Conservation (phyloP, 1,139 yeast genomes). For the Groenewaldozyma auringiensis region DNA sequence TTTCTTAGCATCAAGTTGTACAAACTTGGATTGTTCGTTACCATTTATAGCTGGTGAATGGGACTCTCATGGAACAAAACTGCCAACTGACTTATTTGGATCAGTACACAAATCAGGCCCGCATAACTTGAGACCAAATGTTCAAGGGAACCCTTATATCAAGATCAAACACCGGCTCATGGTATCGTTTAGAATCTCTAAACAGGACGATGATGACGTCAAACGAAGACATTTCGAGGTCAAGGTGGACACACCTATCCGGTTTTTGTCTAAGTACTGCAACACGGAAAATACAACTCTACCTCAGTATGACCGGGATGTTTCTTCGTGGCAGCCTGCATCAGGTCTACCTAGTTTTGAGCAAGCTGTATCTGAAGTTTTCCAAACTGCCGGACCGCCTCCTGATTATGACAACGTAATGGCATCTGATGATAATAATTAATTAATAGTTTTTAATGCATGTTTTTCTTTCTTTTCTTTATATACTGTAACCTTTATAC, state of each 20-base stretch:
- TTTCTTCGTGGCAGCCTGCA: neutral
- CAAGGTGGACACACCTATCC: conserved; percentile 78
- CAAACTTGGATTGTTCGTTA: neutral
- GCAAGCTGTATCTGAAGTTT: neutral
- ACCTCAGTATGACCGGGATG: conserved; percentile 46
- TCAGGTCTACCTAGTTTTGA: conserved; percentile 1
- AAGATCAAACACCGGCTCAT: conserved; percentile 71
- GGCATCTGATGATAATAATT: neutral
- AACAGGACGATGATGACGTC: conserved; percentile 46
- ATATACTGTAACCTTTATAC: conserved; percentile 21
- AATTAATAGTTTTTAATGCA: neutral
- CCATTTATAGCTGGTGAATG: conserved; percentile 1
- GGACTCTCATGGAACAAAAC: neutral
- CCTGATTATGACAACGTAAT: conserved; percentile 1
- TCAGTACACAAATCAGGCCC: neutral
- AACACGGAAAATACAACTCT: conserved; percentile 57
- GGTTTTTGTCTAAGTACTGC: conserved; percentile 65
- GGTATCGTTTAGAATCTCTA: conserved; percentile 69
- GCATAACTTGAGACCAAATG: conserved; percentile 47
- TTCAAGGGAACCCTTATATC: conserved; percentile 58
- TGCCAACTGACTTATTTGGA: conserved; percentile 2
- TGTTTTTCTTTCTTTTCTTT: neutral
- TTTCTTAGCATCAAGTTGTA: neutral
- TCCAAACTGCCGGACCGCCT: conserved; percentile 3
- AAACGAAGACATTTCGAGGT: conserved; percentile 79